Base-by-base conservation (phyloP, 2,329 filamentous ascomycete species). In the Chaetomiaceae sp. region DNA sequence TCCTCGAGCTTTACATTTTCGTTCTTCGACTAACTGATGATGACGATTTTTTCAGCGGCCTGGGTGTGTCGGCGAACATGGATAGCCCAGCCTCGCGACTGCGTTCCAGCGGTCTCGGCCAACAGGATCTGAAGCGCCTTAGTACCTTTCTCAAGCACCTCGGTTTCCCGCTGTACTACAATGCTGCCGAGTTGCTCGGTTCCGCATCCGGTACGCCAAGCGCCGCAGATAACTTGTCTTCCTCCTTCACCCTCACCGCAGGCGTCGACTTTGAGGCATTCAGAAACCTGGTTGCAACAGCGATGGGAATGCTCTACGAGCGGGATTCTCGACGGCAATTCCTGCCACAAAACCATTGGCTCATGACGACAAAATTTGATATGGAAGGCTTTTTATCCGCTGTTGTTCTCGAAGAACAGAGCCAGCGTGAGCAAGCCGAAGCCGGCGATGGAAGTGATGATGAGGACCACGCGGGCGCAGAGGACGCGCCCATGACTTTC, bases 1-100 rank as follows among this genome's bases (percentile, higher is more conserved):
- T 99, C 65, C 77, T 99, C 5, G 94, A 99, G 63, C 79, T 99
- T 0, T 99, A 96, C 66, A 90, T 87, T 2, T 97, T 97, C 66
- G 83, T 96, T 2, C 75, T 97, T 11, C 87, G 94, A 61, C 82
- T 97, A 30, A 95, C 92, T 67, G 94, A 99, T 61, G 94, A 99
- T 58, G 92, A 97, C 60, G 94, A 99, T 62, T 99, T 99, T 66
- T 87, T 95, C 57, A 80, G 82, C 52, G 77, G 78, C 51, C 71
- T 80, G 56, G 72, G 69, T 34, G 72, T 75, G 23, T 60, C 64
- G 49, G 53, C 67, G 27, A 60, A 72, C 18, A 68, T 70, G 18
- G 69, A 66, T 43, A 72, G 67, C 25, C 72, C 67, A 21, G 73
- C 63, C 51, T 79, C 75, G 47, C 76, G 74, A 48, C 76, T 78